Evolutionary conservation across 2,329 filamentous ascomycete species (phyloP).

Genomic region (Verticillium albo-atrum): DNA sequence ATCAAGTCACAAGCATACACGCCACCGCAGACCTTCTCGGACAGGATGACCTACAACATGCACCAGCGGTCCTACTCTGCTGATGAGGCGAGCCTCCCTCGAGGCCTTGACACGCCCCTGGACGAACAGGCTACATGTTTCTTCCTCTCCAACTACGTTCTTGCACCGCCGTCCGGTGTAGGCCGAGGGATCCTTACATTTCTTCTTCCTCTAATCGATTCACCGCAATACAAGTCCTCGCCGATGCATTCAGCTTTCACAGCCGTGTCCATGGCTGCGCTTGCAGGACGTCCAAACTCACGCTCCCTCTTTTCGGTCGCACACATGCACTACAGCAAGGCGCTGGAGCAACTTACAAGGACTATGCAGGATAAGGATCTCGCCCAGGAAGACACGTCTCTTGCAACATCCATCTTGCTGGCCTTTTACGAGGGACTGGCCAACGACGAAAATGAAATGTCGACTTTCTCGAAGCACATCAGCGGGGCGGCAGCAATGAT

Average conservation of each 20-base stretch:
- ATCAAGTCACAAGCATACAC: neutral
- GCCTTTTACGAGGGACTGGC: slow-evolving; percentile 19
- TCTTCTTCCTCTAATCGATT: slow-evolving; percentile 14
- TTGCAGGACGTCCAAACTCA: slow-evolving; percentile 17
- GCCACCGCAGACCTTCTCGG: neutral
- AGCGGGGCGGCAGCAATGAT: slow-evolving; percentile 16
- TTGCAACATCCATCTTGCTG: slow-evolving; percentile 15
- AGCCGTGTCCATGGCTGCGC: slow-evolving; percentile 15
- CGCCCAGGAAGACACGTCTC: slow-evolving; percentile 13
- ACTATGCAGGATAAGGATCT: slow-evolving; percentile 13
- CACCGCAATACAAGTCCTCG: slow-evolving; percentile 11
- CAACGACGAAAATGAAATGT: slow-evolving; percentile 11
- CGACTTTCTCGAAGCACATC: slow-evolving; percentile 14
- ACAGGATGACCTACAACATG: neutral
- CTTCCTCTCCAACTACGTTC: slow-evolving; percentile 18
- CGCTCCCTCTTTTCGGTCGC: slow-evolving; percentile 12
- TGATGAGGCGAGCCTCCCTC: neutral
- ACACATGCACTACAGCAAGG: slow-evolving; percentile 15
- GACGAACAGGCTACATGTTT: slow-evolving; percentile 18
- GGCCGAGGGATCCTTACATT: slow-evolving; percentile 15
- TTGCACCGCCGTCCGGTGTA: slow-evolving; percentile 12
- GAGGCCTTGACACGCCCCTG: slow-evolving; percentile 14
- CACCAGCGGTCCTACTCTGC: neutral
- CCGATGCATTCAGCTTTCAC: slow-evolving; percentile 16
- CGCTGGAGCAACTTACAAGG: slow-evolving; percentile 14